Percentiles rank a stretch among this genome's conserved stretches.
Evolutionary conservation across 2,329 filamentous ascomycete species (phyloP).

Genomic region (Stagonosporopsis rhizophila): DNA sequence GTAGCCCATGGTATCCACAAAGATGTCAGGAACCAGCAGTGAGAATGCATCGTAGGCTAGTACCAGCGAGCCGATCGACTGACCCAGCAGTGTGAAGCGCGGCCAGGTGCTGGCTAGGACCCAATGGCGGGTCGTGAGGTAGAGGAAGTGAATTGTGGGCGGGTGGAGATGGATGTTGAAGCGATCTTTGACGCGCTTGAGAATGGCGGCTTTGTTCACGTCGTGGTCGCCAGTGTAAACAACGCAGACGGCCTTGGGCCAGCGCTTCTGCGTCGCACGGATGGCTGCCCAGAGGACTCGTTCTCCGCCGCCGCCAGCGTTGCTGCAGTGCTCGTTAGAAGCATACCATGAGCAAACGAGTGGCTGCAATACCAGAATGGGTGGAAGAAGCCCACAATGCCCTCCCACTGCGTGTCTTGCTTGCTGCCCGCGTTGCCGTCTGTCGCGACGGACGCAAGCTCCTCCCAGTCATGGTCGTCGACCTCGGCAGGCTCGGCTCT

Average conservation of each 20-base stretch:
- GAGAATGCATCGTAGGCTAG: slow-evolving; percentile 92
- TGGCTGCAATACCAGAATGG: slow-evolving; percentile 79
- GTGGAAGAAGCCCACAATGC: slow-evolving; percentile 95
- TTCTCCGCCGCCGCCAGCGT: slow-evolving; percentile 95
- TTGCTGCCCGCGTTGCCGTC: slow-evolving; percentile 38
- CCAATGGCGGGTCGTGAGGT: slow-evolving; percentile 85
- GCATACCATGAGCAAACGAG: not conserved
- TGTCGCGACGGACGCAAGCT: slow-evolving; percentile 9
- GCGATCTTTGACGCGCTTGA: slow-evolving; percentile 76
- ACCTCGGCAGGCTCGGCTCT: slow-evolving; percentile 27
- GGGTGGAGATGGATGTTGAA: slow-evolving; percentile 93
- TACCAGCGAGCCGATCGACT: slow-evolving; percentile 86
- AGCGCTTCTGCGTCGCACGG: slow-evolving; percentile 84
- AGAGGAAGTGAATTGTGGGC: slow-evolving; percentile 85
- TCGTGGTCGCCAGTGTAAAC: slow-evolving; percentile 97
- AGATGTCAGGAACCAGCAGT: slow-evolving; percentile 90
- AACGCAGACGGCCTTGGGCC: slow-evolving; percentile 86
- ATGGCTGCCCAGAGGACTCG: slow-evolving; percentile 96
- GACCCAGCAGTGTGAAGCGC: slow-evolving; percentile 90
- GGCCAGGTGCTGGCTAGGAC: slow-evolving; percentile 89
- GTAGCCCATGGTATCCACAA: slow-evolving; percentile 98
- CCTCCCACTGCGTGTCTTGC: slow-evolving; percentile 72
- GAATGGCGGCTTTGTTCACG: slow-evolving; percentile 78
- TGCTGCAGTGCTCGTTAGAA: slow-evolving; percentile 62
- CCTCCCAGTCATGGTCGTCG: slow-evolving; percentile 70